Percentiles rank a stretch among this genome's conserved stretches.
Evolutionary conservation across 768 basidiomycete species (phyloP).

Genomic region (Tulasnella sp.): DNA sequence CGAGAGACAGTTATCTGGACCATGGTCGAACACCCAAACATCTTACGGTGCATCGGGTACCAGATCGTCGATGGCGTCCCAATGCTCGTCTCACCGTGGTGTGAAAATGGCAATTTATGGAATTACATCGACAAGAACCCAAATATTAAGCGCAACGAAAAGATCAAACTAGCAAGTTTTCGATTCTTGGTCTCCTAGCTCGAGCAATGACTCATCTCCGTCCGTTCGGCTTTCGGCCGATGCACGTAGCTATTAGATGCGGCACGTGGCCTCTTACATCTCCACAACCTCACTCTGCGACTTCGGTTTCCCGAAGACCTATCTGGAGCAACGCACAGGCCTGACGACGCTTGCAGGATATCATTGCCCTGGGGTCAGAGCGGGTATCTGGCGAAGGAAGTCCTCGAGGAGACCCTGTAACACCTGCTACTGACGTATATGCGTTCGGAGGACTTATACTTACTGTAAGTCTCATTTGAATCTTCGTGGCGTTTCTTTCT

Average conservation of each 20-base stretch:
- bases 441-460: slow-evolving; percentile 10
- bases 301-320: neutral
- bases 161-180: neutral
- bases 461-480: neutral
- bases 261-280: neutral
- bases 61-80: neutral
- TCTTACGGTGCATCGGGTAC: neutral
- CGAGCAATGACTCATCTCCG: neutral
- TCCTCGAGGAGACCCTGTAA: neutral
- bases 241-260: neutral
- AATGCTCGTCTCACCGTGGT: neutral
- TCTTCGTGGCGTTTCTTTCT: no score
- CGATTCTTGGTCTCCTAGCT: neutral
- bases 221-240: no score
- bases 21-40: neutral
- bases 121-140: neutral
- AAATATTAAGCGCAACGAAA: neutral
- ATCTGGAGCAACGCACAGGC: neutral
- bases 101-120: neutral
- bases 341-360: neutral
- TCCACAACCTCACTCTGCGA: slow-evolving; percentile 1
- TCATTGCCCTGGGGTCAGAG: no score
- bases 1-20: neutral
- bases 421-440: neutral
- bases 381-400: neutral